These are phyloP conservation scores for Monosporozyma solicola DNA, from an alignment of 805 yeast genomes.

Conservation along the genomic window DNA sequence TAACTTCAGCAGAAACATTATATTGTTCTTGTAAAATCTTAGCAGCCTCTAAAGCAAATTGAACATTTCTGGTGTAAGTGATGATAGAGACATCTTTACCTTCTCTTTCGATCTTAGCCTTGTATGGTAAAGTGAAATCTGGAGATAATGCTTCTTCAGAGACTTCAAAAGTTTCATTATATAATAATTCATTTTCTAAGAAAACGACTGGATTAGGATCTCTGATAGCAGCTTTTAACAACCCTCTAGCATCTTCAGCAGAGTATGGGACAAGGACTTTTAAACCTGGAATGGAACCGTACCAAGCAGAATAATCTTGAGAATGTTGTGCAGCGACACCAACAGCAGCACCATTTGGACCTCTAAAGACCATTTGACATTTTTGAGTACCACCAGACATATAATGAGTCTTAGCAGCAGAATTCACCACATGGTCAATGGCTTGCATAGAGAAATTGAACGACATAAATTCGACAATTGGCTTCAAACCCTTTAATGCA, in stretches of 20 bases:
- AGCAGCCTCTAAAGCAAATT: constrained; percentile 83
- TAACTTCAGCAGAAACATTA: constrained; percentile 85
- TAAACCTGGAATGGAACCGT: constrained; percentile 95
- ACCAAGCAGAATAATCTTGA: constrained; percentile 96
- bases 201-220: constrained; percentile 97
- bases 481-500: constrained; percentile 92
- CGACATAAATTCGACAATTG: constrained; percentile 97
- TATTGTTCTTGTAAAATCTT: constrained; percentile 71
- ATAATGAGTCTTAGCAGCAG: constrained; percentile 97
- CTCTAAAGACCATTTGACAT: constrained; percentile 95
- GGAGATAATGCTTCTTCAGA: constrained; percentile 81
- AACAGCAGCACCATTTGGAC: constrained; percentile 99
- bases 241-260: constrained; percentile 93
- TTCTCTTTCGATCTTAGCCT: constrained; percentile 89
- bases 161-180: constrained; percentile 85
- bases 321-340: constrained; percentile 99
- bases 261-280: constrained; percentile 94
- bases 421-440: constrained; percentile 95
- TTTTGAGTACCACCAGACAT: constrained; percentile 99
- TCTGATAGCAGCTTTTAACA: constrained; percentile 91
- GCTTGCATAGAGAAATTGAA: constrained; percentile 99
- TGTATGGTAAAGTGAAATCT: constrained; percentile 84
- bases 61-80: constrained; percentile 87
- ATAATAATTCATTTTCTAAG: constrained; percentile 90
- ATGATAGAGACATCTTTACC: constrained; percentile 88